Percentiles rank a stretch among this genome's conserved stretches.
These are phyloP conservation scores for Citrullus mucosospermus DNA, from an alignment of 306 rosid species.

Conservation along the genomic window DNA sequence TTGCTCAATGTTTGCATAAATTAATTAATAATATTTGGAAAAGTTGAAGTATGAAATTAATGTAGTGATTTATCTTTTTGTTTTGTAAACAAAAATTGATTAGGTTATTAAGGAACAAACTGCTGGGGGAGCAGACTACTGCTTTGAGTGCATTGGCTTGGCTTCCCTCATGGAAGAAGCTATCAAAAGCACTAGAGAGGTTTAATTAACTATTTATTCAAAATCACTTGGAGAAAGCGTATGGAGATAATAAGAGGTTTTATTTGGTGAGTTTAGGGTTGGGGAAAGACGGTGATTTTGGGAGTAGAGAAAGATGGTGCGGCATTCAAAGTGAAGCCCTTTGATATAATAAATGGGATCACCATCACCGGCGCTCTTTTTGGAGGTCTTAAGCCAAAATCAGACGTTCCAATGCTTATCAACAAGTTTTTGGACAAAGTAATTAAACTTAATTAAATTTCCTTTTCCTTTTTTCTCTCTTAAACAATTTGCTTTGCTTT, in stretches of 20 bases:
- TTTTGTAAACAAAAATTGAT: background rate
- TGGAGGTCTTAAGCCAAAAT: conserved; percentile 21
- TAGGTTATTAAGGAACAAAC: conserved; percentile 55
- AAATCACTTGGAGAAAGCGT: too few relatives aligned
- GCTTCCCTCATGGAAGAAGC: conserved; percentile 53
- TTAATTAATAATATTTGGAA: too few relatives aligned
- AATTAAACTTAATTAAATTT: background rate
- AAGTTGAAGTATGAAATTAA: too few relatives aligned
- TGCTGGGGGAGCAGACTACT: conserved; percentile 53
- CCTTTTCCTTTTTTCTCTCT: too few relatives aligned
- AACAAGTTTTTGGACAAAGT: conserved; percentile 31
- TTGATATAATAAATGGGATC: conserved; percentile 21
- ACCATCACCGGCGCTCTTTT: conserved; percentile 28
- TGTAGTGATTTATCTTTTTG: too few relatives aligned
- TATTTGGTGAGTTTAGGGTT: conserved; percentile 15
- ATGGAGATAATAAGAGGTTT: too few relatives aligned
- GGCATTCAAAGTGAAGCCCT: conserved; percentile 16
- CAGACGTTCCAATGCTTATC: conserved; percentile 18
- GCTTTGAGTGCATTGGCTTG: conserved; percentile 68
- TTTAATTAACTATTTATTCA: background rate
- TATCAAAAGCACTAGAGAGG: conserved; percentile 30
- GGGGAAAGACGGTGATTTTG: conserved; percentile 45
- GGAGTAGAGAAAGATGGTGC: conserved; percentile 44
- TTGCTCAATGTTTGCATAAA: too few relatives aligned
- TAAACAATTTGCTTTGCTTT: background rate